Evolutionary conservation across 345 rosid species (phyloP).

Genomic region (Salix viminalis): DNA sequence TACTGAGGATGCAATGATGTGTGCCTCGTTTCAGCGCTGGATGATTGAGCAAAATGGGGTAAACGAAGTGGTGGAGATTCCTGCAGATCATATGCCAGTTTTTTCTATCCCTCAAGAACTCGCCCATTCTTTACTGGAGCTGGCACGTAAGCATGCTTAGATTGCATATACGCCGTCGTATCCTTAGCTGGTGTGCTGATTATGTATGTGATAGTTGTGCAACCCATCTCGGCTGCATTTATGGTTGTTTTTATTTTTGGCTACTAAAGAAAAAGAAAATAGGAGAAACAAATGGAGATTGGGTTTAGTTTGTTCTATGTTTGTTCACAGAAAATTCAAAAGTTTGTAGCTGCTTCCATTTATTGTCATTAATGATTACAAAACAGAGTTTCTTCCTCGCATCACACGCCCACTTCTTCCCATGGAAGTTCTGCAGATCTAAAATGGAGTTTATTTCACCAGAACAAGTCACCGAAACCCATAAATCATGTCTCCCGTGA

Average conservation of each 20-base stretch:
- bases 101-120: conserved; percentile 36
- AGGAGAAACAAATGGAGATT: too few species aligned
- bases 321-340: too few species aligned
- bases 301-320: too few species aligned
- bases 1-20: conserved; percentile 19
- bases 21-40: conserved; percentile 22
- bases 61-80: conserved; percentile 29
- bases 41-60: conserved; percentile 19
- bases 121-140: conserved; percentile 5
- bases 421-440: neutral
- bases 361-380: neutral
- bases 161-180: neutral
- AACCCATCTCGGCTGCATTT: too few species aligned
- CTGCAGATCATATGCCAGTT: conserved; percentile 42
- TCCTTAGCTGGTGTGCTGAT: too few species aligned
- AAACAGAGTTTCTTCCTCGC: neutral
- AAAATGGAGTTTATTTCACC: neutral
- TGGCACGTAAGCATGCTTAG: conserved; percentile 8
- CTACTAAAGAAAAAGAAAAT: too few species aligned
- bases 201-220: too few species aligned
- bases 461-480: neutral
- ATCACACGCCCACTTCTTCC: neutral
- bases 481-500: neutral
- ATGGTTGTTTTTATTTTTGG: too few species aligned
- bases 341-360: neutral